Evolutionary conservation across 805 yeast genomes (phyloP).

Genomic region (Saccharomycopsis synnaedendra): DNA sequence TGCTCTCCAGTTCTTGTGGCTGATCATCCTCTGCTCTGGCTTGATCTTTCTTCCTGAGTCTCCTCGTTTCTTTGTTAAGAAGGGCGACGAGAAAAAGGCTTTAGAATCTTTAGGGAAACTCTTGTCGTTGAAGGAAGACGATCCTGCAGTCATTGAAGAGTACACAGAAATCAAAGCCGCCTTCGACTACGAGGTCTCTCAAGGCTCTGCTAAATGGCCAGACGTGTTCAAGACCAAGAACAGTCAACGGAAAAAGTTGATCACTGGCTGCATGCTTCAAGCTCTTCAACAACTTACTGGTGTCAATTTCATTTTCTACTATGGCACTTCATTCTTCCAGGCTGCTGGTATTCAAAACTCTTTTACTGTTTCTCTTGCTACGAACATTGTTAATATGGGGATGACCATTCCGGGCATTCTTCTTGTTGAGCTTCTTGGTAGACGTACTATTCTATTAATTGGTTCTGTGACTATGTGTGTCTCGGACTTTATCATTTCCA

Average conservation of each 20-base stretch:
- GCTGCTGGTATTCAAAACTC: constrained; percentile 38
- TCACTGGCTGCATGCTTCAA: constrained; percentile 33
- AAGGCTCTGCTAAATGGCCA: constrained; percentile 35
- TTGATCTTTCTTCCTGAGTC: constrained; percentile 56
- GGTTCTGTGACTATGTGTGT: constrained; percentile 57
- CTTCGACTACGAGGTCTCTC: constrained; percentile 35
- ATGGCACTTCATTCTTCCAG: constrained; percentile 51
- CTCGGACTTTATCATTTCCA: constrained; percentile 55
- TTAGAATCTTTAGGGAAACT: constrained; percentile 48
- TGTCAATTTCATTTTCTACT: constrained; percentile 62
- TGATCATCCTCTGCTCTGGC: constrained; percentile 38
- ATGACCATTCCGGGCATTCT: constrained; percentile 45
- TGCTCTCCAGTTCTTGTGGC: constrained; percentile 52
- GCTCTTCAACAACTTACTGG: constrained; percentile 64
- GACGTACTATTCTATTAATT: constrained; percentile 46
- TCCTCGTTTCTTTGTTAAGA: constrained; percentile 57
- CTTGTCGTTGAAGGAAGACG: constrained; percentile 35
- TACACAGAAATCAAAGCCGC: constrained; percentile 37
- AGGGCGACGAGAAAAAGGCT: constrained; percentile 37
- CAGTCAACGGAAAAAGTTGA: constrained; percentile 31
- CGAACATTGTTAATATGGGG: constrained; percentile 35
- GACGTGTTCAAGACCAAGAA: constrained; percentile 28
- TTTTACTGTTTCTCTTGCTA: constrained; percentile 31
- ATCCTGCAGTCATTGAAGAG: constrained; percentile 34
- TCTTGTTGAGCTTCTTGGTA: constrained; percentile 49